phyloP scores from a whole-genome alignment of 352 stramenopile species.

The Phytophthora podocarpi region DNA sequence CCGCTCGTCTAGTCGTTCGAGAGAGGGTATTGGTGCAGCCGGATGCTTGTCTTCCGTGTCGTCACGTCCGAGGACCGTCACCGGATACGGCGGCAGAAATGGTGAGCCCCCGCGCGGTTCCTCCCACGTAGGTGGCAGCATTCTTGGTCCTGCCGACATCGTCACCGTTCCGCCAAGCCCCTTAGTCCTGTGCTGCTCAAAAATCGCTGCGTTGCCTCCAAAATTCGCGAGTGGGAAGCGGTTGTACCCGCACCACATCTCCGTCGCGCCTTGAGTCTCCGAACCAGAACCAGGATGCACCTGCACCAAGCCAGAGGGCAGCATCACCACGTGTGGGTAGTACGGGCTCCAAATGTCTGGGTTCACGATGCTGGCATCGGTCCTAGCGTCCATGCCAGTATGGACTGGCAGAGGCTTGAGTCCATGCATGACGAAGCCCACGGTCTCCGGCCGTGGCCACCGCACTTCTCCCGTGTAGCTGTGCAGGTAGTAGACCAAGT shows the following conservation, averaged over 20 bases:
- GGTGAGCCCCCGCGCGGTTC: constrained; percentile 41
- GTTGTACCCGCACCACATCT: constrained; percentile 57
- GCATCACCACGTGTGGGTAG: constrained; percentile 61
- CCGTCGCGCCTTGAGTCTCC: constrained; percentile 12
- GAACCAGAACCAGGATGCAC: constrained; percentile 37
- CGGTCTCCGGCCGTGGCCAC: constrained; percentile 54
- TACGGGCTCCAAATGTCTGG: constrained; percentile 49
- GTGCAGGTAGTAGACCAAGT: constrained; percentile 65
- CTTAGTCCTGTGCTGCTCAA: neutral
- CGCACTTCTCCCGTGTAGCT: constrained; percentile 77
- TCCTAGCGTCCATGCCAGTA: neutral
- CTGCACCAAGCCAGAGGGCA: constrained; percentile 59
- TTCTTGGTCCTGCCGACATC: constrained; percentile 22
- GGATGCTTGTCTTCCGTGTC: constrained; percentile 38
- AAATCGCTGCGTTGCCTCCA: neutral
- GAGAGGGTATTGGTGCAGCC: constrained; percentile 22
- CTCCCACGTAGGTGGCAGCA: constrained; percentile 75
- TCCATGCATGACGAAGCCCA: constrained; percentile 60
- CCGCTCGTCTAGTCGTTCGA: constrained; percentile 16
- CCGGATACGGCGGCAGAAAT: constrained; percentile 66
- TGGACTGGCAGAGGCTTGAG: constrained; percentile 41
- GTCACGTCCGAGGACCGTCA: constrained; percentile 42
- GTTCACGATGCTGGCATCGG: constrained; percentile 10
- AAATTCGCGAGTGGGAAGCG: constrained; percentile 45
- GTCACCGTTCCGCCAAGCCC: neutral